Base-by-base conservation (phyloP, 2,329 filamentous ascomycete species). In the Ophiobolus disseminans region DNA sequence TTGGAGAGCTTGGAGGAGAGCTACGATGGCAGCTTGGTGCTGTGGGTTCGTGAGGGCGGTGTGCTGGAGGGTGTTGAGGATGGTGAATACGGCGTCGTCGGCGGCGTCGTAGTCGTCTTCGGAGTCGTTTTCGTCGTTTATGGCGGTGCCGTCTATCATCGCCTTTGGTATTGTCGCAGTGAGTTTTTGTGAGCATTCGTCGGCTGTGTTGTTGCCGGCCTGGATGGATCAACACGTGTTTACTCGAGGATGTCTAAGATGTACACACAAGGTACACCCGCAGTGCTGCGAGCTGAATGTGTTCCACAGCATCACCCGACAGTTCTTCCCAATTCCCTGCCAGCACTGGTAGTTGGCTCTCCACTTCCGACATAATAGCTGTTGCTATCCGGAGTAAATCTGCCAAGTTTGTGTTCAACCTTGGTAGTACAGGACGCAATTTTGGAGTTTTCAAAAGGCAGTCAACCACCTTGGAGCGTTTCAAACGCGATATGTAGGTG, bases 91-190 rank as follows among this genome's bases (percentile, higher is more conserved):
- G 35, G 35, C 35, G 6, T 19, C 16, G 11, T 37, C 11, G 16
- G 16, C 35, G 16, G 35, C 35, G 22, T 37, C 35, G 35, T 37
- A 37, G 16, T 37, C 35, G 16, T 37, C 35, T 37, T 23, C 35
- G 11, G 35, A 37, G 14, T 37, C 35, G 19, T 37, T 19, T 13
- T 20, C 17, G 10, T 37, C 35, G 35, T 37, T 37, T 16, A 6
- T 19, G 2, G 8, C 14, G 3, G 9, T 11, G 35, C 35, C 35
- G 11, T 37, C 35, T 14, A 21, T 21, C 9, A 37, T 14, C 16
- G 35, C 35, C 16, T 37, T 37, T 9, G 35, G 35, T 8, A 21
- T 21, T 21, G 35, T 37, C 10, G 9, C 16, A 20, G 14, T 20
- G 14, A 37, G 16, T 20, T 37, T 9, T 11, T 37, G 35, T 10